Base-by-base conservation (phyloP, 192 early-diverging fungal genomes). In the Geosiphon pyriformis region DNA sequence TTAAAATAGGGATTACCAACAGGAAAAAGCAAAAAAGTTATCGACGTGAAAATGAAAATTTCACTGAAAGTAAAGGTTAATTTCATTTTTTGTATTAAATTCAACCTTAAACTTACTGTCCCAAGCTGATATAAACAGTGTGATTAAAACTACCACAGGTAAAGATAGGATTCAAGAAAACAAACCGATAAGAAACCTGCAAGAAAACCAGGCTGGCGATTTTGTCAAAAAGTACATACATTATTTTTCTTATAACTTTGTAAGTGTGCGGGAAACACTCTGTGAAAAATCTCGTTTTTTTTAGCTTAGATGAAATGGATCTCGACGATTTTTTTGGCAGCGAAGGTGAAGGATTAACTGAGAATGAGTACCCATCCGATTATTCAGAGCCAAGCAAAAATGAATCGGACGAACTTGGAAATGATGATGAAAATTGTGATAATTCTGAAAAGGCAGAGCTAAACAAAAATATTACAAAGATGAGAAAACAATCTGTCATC, bases 361-460 rank as follows among this genome's bases (percentile, higher is more conserved):
- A 79, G 11, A 51, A 33, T 34, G 73, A 76, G 20, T 31, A 63
- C 33, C 72, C 68, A 31, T 76, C 76, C 10, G 78, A 57, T 10
- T 67, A 68, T 35, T 25, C 30, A 20, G 48, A 23, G 57, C 35
- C 54, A 22, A 46, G 35, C 42, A 54, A 60, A 42, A 72, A 75
- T 31, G 72, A 73, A 22, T 64, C 70, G 8, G 77, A 80, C 10
- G 79, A 84, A 46, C 72, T 67, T 15, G 80, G 77, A 2, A 80
- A 82, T 17, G 83, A 82, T 30, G 75, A 80, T 42, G 75, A 79
- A 52, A 78, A 85, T 7, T 74, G 73, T 29, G 77, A 80, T 8
- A 77, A 77, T 25, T 83, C 84, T 26, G 72, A 70, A 17, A 86
- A 85, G 22, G 87, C 88, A 18, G 84, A 88, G 26, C 65, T 78